Percentiles rank a stretch among this genome's conserved stretches.
Conservation (phyloP, 306 rosid genomes). For the Sphenostylis stenocarpa region DNA sequence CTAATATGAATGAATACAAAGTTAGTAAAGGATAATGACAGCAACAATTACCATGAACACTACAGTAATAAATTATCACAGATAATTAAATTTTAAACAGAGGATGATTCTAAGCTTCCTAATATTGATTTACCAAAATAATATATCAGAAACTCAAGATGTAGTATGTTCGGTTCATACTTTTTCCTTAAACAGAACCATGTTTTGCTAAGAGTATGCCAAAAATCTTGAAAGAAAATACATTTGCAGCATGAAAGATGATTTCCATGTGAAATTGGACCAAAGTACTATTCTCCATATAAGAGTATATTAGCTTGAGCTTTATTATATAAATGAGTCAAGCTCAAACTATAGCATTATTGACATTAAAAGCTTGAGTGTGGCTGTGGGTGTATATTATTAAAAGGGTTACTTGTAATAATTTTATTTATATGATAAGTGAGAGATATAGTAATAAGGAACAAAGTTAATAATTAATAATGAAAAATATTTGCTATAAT, state of each 20-base stretch:
- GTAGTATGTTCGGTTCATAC: not conserved
- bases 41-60: not conserved
- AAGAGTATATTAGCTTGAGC: not conserved
- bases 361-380: too few relatives aligned
- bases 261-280: not conserved
- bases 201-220: not conserved
- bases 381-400: not conserved
- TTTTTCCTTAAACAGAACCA: not conserved
- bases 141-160: slow-evolving; percentile 2
- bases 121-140: not conserved
- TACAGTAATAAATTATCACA: slow-evolving; percentile 3
- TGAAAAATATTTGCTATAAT: too few relatives aligned
- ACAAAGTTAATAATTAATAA: too few relatives aligned
- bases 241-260: not conserved
- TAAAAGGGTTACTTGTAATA: not conserved
- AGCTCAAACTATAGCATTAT: not conserved
- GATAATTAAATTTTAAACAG: not conserved
- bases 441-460: too few relatives aligned
- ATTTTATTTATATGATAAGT: too few relatives aligned
- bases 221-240: not conserved
- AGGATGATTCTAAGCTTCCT: not conserved
- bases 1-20: not conserved
- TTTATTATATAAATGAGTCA: not conserved
- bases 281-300: not conserved
- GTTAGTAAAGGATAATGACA: not conserved